These are phyloP conservation scores for Platanthera zijinensis DNA, from an alignment of 106 monocot genomes.

Conservation along the genomic window DNA sequence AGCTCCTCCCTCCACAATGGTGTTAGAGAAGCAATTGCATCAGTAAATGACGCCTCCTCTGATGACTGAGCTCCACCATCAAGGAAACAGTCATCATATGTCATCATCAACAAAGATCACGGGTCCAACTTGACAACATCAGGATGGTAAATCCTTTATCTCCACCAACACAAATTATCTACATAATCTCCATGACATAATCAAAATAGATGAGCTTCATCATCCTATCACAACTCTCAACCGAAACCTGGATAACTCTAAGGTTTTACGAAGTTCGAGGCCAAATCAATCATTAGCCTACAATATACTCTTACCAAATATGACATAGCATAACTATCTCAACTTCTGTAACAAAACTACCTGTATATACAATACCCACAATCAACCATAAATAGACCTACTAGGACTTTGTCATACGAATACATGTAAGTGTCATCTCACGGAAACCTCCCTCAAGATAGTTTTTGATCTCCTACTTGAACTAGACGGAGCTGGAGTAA, in stretches of 20 bases:
- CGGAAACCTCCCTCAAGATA: no score
- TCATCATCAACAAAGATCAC: background rate
- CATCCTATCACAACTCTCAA: background rate
- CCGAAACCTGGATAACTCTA: background rate
- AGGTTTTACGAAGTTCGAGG: background rate
- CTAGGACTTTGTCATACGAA: no score
- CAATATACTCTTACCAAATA: background rate
- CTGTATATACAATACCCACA: no score
- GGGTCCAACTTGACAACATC: background rate
- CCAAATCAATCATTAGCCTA: slow-evolving; percentile 1
- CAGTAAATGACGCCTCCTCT: background rate
- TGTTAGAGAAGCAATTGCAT: no score
- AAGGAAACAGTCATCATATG: background rate
- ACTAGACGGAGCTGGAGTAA: no score
- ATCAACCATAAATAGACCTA: no score
- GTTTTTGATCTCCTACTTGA: no score
- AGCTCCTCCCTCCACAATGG: no score
- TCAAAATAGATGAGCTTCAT: background rate
- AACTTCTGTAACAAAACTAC: background rate
- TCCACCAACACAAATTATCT: background rate
- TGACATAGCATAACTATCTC: background rate
- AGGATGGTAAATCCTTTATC: background rate
- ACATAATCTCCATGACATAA: background rate
- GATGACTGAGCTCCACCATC: background rate
- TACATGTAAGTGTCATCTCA: no score